Evolutionary conservation across 2,329 filamentous ascomycete genomes (phyloP), one percentile per base, ranked within the genome.

Genomic region (Colletotrichum sp.): DNA sequence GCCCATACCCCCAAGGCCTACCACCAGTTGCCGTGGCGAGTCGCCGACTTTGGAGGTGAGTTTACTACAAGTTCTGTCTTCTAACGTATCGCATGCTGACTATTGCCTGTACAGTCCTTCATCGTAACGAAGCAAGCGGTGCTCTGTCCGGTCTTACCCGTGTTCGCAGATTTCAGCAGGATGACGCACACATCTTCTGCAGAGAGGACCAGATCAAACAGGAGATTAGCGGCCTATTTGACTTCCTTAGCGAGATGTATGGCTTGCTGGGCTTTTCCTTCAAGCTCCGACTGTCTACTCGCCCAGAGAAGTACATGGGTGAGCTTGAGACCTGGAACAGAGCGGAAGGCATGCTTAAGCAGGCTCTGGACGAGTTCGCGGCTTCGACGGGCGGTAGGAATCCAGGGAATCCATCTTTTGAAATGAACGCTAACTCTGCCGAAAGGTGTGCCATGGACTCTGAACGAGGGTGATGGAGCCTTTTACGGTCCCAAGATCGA

Each of bases 401-500:
- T 34, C 18, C 14, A 9, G 26, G n/a, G 18, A 13, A 10, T 8
- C 32, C 4, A 14, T 24, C 82, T 78, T 60, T 86, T 64, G 89
- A 34, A 24, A 16, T n/a, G 48, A 68, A 68, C 28, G 21, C 65
- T 69, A 28, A 69, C 21, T 10, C 43, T 21, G 52, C 24, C 12
- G 28, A 13, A 26, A 71, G 68, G 70, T 16, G 74, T 76, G 57
- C 74, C 74, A 78, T 99, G 97, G 97, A 94, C 95, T 84, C 89
- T 98, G 68, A 98, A 99, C 85, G 94, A 95, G 76, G 97, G 96
- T 73, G 97, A 99, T 81, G 97, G 97, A 83, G 97, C 97, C 69
- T 99, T 99, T 87, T 99, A 99, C 84, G 97, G 97, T 3, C 97
- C 97, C 68, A 99, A 99, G 91, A 98, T 99, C 80, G 97, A 99